These are phyloP conservation scores for Annulohypoxylon nitens DNA, from an alignment of 495 filamentous ascomycete genomes.

Conservation along the genomic window DNA sequence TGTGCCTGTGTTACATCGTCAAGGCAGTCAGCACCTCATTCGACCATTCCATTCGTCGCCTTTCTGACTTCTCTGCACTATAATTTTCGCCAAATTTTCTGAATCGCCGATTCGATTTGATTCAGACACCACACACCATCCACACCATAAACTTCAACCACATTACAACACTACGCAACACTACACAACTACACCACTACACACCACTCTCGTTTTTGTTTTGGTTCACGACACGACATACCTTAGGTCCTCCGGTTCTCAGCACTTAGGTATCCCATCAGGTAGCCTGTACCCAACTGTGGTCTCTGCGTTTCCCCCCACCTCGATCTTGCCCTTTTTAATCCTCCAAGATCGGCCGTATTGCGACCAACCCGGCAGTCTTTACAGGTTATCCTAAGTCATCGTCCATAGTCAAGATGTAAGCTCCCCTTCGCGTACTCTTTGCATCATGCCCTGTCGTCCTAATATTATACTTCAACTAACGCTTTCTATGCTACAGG, in stretches of 20 bases:
- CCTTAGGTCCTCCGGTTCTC: not conserved
- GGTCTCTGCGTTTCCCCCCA: constrained; percentile 5
- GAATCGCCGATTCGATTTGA: constrained; percentile 44
- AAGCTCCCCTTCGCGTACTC: constrained; percentile 11
- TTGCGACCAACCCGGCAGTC: constrained; percentile 23
- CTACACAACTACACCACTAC: not conserved
- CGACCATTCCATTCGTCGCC: constrained; percentile 35
- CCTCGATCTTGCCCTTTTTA: constrained; percentile 17
- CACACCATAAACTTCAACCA: constrained; percentile 21
- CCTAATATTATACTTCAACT: constrained; percentile 33
- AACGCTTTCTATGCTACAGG: constrained; percentile 58
- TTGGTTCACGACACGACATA: constrained; percentile 12
- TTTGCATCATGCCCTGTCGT: not conserved
- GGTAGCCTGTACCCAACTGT: constrained; percentile 15
- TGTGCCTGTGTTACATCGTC: constrained; percentile 48
- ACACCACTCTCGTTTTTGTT: constrained; percentile 19
- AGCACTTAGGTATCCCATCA: not conserved
- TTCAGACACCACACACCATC: not conserved
- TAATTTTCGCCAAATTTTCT: constrained; percentile 38
- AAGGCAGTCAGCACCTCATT: constrained; percentile 32
- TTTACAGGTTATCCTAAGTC: constrained; percentile 3
- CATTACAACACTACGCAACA: not conserved
- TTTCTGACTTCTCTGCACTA: constrained; percentile 35
- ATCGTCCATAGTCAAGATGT: constrained; percentile 36
- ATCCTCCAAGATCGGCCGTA: constrained; percentile 13